phyloP scores from a whole-genome alignment of 345 rosid species.

The Corchorus olitorius region DNA sequence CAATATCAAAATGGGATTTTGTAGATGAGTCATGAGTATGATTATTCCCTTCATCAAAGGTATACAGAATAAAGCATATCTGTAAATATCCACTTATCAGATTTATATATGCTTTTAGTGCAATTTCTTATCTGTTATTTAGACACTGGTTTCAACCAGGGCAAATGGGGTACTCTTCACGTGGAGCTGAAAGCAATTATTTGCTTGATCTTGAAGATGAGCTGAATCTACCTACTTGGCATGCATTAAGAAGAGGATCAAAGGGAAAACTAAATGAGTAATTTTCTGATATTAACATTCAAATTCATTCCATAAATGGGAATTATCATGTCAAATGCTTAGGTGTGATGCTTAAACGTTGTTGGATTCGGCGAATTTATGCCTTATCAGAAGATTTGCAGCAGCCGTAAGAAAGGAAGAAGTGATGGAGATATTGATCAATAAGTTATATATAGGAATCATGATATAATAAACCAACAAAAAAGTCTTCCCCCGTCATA shows the following conservation, averaged over 20 bases:
- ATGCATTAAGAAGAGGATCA: not conserved
- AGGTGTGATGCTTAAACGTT: no score
- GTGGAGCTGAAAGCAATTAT: slow-evolving; percentile 1
- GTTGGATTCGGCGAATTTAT: not conserved
- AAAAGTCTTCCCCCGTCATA: not conserved
- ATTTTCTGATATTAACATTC: not conserved
- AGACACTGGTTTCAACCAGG: not conserved
- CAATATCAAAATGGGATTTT: not conserved
- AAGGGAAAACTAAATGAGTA: not conserved
- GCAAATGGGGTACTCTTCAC: not conserved
- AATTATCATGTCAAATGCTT: no score
- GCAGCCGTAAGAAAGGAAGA: not conserved
- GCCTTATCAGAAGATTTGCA: not conserved
- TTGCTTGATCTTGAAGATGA: not conserved
- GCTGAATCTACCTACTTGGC: not conserved
- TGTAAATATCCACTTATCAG: not conserved
- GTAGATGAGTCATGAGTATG: not conserved
- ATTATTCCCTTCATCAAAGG: slow-evolving; percentile 16
- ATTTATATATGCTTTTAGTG: not conserved
- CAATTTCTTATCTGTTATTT: not conserved
- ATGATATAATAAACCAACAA: not conserved
- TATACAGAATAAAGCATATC: not conserved
- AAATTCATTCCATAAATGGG: no score
- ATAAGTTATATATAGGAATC: not conserved
- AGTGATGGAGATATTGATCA: not conserved